phyloP scores from a whole-genome alignment of 1,139 yeast species.

The Scheffersomyces cryptocercus region DNA sequence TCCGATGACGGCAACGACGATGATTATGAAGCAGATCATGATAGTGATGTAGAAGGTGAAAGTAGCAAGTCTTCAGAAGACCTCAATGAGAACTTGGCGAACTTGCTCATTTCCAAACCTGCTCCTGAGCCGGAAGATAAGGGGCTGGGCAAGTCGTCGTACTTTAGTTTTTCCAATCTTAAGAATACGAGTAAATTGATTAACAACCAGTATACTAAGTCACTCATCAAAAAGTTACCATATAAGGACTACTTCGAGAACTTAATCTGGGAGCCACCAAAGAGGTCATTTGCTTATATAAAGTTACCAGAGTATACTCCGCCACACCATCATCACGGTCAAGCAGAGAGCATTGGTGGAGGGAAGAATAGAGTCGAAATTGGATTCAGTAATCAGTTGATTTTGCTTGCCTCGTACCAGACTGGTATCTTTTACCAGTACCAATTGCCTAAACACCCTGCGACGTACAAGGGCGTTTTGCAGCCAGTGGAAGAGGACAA shows the following conservation, averaged over 20 bases:
- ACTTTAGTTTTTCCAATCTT: conserved; percentile 19
- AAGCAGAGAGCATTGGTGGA: neutral
- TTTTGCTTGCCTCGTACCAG: conserved; percentile 41
- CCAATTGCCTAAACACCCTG: conserved; percentile 26
- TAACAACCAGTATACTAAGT: conserved; percentile 39
- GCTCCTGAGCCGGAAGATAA: conserved; percentile 14
- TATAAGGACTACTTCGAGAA: conserved; percentile 45
- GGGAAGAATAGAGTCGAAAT: conserved; percentile 30
- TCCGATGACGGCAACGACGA: conserved; percentile 5
- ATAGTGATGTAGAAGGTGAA: conserved; percentile 6
- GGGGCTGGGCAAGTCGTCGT: conserved; percentile 6
- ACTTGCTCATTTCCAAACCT: conserved; percentile 34
- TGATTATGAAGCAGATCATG: conserved; percentile 3
- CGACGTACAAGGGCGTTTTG: neutral
- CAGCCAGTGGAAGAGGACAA: conserved; percentile 18
- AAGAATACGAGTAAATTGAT: conserved; percentile 22
- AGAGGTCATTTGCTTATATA: conserved; percentile 45
- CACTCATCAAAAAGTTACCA: conserved; percentile 42
- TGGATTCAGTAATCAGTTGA: conserved; percentile 37
- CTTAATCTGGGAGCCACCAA: conserved; percentile 47
- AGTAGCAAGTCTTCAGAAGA: conserved; percentile 32
- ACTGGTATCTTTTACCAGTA: conserved; percentile 44
- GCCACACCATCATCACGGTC: conserved; percentile 10
- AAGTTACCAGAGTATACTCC: conserved; percentile 36
- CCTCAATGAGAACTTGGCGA: conserved; percentile 47